Base-by-base conservation (phyloP, 2,329 filamentous ascomycete species). In the Trematosphaeria pertusa region DNA sequence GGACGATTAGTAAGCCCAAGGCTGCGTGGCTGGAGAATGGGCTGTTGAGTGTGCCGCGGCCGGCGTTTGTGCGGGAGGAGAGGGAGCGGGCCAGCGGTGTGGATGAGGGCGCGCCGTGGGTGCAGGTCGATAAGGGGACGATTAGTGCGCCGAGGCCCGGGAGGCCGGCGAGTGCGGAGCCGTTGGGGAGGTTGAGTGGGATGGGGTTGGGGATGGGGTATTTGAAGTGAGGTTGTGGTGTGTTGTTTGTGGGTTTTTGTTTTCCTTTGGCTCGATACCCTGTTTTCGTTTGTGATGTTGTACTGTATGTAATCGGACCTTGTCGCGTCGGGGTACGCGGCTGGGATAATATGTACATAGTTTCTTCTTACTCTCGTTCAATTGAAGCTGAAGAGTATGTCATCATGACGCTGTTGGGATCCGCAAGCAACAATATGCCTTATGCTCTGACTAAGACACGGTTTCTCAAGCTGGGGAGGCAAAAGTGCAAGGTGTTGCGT, bases 171-270 rank as follows among this genome's bases (percentile, higher is more conserved):
- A 59, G 56, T 51, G 61, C 58, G 44, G 59, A 62, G 54, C 56
- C 61, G 12, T 39, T 63, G 33, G 59, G 58, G 12, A 44, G 61
- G 33, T 43, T 63, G 44, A 62, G 58, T 57, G 61, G 58, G 30
- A 62, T 64, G 58, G 59, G 58, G 17, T 35, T 56, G 43, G 59
- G 59, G 12, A 55, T 61, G 51, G 59, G 61, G 12, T 59, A 57
- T 44, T 43, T 56, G 47, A 57, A 51, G 39, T 60, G 31, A 38
- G 22, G 24, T 7, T 28, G 24, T 7, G 21, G 37, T 6, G 10
- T 43, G 9, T 4, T 28, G 20, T 10, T 21, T 12, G n/a, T 37
- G 2, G 41, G 15, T 3, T 17, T 10, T 19, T 18, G 14, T 4
- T 21, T 37, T 37, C 6, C 6, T 14, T 37, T 22, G 35, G 20